A percentile compares a stretch with the other conserved stretches of the same genome.
Conservation (phyloP, 345 rosid species). For the Citrus cavaleriei region DNA sequence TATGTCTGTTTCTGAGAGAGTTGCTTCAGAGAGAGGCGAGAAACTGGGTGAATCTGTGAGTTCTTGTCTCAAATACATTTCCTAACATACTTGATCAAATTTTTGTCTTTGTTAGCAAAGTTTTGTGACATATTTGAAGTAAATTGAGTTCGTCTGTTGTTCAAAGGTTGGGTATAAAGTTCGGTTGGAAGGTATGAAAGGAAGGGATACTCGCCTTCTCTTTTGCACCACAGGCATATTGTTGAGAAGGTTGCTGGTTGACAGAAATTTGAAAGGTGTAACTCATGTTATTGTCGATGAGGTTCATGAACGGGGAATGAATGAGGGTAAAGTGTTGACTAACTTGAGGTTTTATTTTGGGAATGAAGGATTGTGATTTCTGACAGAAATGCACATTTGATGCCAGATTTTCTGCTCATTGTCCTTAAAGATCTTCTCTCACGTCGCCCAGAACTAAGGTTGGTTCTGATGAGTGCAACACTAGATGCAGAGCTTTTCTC, state of each 20-base stretch:
- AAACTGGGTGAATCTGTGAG: conserved; percentile 94
- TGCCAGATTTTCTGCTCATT: conserved; percentile 86
- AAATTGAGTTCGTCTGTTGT: conserved; percentile 15
- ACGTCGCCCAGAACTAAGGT: conserved; percentile 71
- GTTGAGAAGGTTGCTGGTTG: conserved; percentile 85
- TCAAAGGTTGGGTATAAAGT: conserved; percentile 92
- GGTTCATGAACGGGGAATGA: conserved; percentile 98
- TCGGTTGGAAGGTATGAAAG: conserved; percentile 86
- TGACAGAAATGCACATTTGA: conserved; percentile 22
- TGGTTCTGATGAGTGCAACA: conserved; percentile 95
- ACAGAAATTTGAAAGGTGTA: conserved; percentile 78
- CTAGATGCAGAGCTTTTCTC: conserved; percentile 93
- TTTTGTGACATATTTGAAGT: not conserved
- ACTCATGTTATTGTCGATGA: conserved; percentile 93
- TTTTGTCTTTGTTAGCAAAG: conserved; percentile 2
- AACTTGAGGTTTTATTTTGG: conserved; percentile 13
- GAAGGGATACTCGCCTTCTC: conserved; percentile 83
- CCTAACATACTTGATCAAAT: conserved; percentile 13
- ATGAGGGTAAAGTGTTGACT: conserved; percentile 61
- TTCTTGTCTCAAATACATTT: conserved; percentile 19
- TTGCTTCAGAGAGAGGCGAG: conserved; percentile 93
- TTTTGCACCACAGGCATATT: conserved; percentile 95
- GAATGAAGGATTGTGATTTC: conserved; percentile 23
- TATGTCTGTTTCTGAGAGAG: conserved; percentile 91
- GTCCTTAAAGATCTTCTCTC: conserved; percentile 90